Percentiles rank a stretch among this genome's conserved stretches.
Conservation (phyloP, 495 filamentous ascomycete species). For the Delitschia confertaspora region DNA sequence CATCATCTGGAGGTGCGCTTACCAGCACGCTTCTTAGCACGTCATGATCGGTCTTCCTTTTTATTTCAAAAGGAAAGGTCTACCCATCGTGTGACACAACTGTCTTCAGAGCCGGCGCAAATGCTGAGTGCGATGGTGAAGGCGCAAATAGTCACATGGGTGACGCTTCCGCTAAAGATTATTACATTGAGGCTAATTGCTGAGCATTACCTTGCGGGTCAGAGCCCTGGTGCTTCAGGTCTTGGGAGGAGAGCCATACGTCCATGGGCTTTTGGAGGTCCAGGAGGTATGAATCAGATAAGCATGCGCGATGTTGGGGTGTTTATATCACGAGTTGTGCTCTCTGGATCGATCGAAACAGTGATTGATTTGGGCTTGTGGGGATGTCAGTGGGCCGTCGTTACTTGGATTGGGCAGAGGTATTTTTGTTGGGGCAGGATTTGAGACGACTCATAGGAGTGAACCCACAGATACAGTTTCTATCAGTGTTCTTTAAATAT, state of each 20-base stretch:
- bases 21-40: too few species aligned
- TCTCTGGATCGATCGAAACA: constrained; percentile 17
- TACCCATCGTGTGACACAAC: constrained; percentile 16
- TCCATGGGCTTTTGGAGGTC: too few species aligned
- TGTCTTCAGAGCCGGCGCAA: constrained; percentile 14
- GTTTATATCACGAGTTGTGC: constrained; percentile 10
- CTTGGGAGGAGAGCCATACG: neutral
- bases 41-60: neutral
- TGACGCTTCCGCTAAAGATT: constrained; percentile 14
- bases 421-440: constrained; percentile 20
- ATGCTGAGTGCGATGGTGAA: constrained; percentile 22
- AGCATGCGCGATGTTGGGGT: constrained; percentile 6
- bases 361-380: constrained; percentile 17
- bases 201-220: constrained; percentile 5
- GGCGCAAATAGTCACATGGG: constrained; percentile 18
- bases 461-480: too few species aligned
- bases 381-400: constrained; percentile 16
- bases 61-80: neutral
- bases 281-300: neutral
- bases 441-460: too few species aligned
- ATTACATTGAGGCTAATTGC: constrained; percentile 16
- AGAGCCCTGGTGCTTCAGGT: neutral
- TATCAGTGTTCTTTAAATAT: too few species aligned
- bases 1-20: constrained; percentile 25
- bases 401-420: constrained; percentile 12